Evolutionary conservation across 176 grass and related monocot species (phyloP).

Genomic region (Eleusine coracana): DNA sequence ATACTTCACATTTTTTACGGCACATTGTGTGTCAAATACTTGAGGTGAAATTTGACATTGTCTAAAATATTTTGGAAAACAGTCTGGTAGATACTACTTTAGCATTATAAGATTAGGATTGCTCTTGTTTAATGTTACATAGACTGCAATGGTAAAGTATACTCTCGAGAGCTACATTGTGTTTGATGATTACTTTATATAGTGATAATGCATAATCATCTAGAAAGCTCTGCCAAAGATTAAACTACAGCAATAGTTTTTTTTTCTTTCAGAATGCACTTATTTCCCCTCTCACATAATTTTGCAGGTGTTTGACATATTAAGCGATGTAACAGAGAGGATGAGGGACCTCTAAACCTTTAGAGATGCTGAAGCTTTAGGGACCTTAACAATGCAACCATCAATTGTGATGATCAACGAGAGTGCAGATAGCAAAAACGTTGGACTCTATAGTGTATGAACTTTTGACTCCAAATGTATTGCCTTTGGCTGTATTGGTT

Average conservation of each 20-base stretch:
- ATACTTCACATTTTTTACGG: not conserved
- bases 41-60: not conserved
- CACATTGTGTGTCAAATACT: not conserved
- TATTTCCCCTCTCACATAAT: not conserved
- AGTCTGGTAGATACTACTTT: not conserved
- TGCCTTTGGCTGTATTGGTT: not conserved
- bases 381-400: not conserved
- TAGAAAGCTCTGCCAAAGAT: not conserved
- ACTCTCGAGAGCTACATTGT: not conserved
- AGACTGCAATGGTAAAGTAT: not conserved
- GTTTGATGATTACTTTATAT: not conserved
- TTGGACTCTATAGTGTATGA: not conserved
- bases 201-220: not conserved
- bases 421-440: not conserved
- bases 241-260: not conserved
- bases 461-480: constrained; percentile 8
- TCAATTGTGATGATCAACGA: not conserved
- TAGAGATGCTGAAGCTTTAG: not conserved
- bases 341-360: constrained; percentile 33
- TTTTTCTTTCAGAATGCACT: not conserved
- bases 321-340: constrained; percentile 25
- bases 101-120: not conserved
- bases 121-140: not conserved
- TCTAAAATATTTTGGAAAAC: not conserved
- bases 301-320: constrained; percentile 28